A percentile compares a stretch with the other conserved stretches of the same genome.
phyloP scores from a whole-genome alignment of 176 grass and related monocot genomes.

The Melocanna baccifera region DNA sequence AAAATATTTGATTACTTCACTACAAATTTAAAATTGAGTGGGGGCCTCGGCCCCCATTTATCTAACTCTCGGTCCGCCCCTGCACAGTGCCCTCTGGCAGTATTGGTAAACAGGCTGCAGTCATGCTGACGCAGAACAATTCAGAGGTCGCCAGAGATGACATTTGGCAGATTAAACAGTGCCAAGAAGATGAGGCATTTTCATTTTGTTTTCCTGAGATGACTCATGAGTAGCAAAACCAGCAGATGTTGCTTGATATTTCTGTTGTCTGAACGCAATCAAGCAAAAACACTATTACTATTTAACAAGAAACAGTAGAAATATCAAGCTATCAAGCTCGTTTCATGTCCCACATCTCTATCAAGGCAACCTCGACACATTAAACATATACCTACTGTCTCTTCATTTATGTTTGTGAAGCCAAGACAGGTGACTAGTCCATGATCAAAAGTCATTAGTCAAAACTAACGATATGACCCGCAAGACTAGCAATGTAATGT shows the following conservation, averaged over 20 bases:
- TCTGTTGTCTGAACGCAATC: not conserved
- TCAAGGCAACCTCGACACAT: not conserved
- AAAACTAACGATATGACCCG: constrained; percentile 15
- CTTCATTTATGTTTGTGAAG: constrained; percentile 38
- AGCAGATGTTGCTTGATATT: not conserved
- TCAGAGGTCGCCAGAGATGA: not conserved
- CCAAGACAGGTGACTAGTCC: constrained; percentile 36
- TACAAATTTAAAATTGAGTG: no score
- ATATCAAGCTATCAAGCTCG: not conserved
- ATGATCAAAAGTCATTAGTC: constrained; percentile 3
- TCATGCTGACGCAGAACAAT: not conserved
- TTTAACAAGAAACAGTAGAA: not conserved
- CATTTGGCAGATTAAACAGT: not conserved
- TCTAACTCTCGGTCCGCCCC: no score
- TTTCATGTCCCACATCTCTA: not conserved
- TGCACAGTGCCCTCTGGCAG: not conserved
- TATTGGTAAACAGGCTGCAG: not conserved
- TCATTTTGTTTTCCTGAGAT: not conserved
- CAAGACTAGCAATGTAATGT: constrained; percentile 18
- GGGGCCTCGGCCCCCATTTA: no score
- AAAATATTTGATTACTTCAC: no score
- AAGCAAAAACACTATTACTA: not conserved
- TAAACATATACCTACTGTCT: constrained; percentile 7
- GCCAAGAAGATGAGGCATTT: not conserved
- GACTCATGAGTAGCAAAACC: not conserved